A percentile compares a stretch with the other conserved stretches of the same genome.
Evolutionary conservation across 805 yeast species (phyloP).

Genomic region (Saccharomyces jurei): DNA sequence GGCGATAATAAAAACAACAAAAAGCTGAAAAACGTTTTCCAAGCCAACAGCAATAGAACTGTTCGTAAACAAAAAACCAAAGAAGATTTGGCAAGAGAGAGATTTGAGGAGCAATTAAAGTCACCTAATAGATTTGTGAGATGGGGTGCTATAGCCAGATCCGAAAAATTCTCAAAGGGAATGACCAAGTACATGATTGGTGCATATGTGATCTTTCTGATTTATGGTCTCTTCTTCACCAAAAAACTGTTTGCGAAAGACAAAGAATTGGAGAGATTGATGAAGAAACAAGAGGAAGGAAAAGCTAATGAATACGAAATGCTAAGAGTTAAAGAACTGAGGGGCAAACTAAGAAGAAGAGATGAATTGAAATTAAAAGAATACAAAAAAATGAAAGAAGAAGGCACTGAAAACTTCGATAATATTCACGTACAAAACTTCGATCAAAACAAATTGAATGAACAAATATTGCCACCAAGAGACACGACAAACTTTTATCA

Average conservation of each 20-base stretch:
- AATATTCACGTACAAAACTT: constrained; percentile 20
- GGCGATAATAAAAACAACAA: background rate
- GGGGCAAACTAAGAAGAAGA: constrained; percentile 53
- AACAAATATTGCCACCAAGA: constrained; percentile 51
- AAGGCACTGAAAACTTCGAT: constrained; percentile 30
- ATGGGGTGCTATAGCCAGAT: constrained; percentile 48
- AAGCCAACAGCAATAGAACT: constrained; percentile 2
- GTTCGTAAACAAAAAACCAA: constrained; percentile 23
- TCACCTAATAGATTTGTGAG: constrained; percentile 34
- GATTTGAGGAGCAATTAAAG: constrained; percentile 29
- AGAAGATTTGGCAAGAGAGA: constrained; percentile 28
- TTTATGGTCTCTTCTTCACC: constrained; percentile 58
- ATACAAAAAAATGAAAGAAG: constrained; percentile 45
- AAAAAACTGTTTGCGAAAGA: constrained; percentile 59
- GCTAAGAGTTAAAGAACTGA: constrained; percentile 51
- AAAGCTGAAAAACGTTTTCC: background rate
- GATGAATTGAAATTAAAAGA: constrained; percentile 53
- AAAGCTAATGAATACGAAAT: constrained; percentile 50
- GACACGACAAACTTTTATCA: constrained; percentile 82
- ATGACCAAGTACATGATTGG: constrained; percentile 57
- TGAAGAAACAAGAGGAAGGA: constrained; percentile 32
- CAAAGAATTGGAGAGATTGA: constrained; percentile 42
- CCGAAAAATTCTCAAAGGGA: constrained; percentile 50
- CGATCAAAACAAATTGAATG: constrained; percentile 30
- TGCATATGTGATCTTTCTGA: constrained; percentile 48